These are phyloP conservation scores for Scleroderma citrinum DNA, from an alignment of 768 basidiomycete species.

Conservation along the genomic window DNA sequence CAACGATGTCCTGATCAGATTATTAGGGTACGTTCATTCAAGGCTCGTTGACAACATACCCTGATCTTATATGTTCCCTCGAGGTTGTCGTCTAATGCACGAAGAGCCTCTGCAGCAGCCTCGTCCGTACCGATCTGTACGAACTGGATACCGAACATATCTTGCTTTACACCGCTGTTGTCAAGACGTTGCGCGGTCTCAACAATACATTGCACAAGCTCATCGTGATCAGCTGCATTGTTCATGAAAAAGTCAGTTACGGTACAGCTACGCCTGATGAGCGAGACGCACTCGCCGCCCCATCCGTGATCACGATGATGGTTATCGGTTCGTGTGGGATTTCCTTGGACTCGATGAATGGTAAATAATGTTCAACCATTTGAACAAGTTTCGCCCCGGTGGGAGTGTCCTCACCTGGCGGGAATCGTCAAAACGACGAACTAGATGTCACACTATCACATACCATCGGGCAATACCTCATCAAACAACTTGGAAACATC, in stretches of 20 bases:
- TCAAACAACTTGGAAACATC: conserved; percentile 23
- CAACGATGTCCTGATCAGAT: conserved; percentile 37
- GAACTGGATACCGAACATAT: conserved; percentile 42
- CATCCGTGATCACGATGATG: conserved; percentile 34
- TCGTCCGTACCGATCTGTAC: conserved; percentile 39
- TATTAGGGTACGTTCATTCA: conserved; percentile 3
- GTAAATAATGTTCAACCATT: conserved; percentile 33
- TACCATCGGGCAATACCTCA: conserved; percentile 18
- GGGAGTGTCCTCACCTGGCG: conserved; percentile 31
- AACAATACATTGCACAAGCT: conserved; percentile 28
- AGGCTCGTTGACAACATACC: conserved; percentile 7
- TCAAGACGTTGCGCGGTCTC: conserved; percentile 36
- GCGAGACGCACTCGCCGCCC: conserved; percentile 35
- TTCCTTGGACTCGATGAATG: conserved; percentile 22
- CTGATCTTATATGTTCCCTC: conserved; percentile 25
- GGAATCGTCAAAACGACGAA: background rate
- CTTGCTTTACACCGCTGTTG: conserved; percentile 24
- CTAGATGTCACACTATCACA: background rate
- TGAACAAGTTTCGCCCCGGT: conserved; percentile 33
- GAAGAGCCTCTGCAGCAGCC: conserved; percentile 34
- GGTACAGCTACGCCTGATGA: too few relatives aligned
- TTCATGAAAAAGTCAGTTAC: background rate
- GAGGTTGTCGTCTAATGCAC: conserved; percentile 36
- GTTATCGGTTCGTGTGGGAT: conserved; percentile 31
- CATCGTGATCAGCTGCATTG: conserved; percentile 20